Conservation (phyloP, 108 stramenopile species). For the Pseudonitzschia multiseries region DNA sequence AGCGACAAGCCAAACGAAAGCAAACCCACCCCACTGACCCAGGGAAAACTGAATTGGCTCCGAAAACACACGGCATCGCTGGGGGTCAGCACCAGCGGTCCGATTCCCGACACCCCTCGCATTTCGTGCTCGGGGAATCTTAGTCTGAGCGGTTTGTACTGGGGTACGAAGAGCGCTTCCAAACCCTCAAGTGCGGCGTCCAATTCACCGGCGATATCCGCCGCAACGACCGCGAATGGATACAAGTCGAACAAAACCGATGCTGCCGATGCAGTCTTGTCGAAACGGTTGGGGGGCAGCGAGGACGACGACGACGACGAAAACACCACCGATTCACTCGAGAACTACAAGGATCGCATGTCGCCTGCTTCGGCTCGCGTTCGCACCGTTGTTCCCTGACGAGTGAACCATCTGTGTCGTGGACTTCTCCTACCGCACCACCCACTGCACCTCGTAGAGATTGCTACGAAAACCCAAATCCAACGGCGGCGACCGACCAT, state of each 20-base stretch:
- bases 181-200: neutral
- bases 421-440: too few relatives aligned
- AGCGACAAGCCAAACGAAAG: neutral
- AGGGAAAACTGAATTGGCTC: constrained; percentile 32
- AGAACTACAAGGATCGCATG: neutral
- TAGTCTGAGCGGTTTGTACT: constrained; percentile 69
- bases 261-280: neutral
- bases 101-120: constrained; percentile 56
- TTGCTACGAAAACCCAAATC: too few relatives aligned
- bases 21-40: constrained; percentile 12
- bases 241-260: neutral
- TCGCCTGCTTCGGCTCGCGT: neutral
- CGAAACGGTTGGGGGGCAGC: neutral
- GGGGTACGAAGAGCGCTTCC: neutral
- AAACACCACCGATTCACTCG: neutral
- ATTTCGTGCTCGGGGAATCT: constrained; percentile 54
- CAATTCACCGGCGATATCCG: neutral
- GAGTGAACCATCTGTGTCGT: too few relatives aligned
- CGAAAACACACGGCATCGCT: constrained; percentile 49
- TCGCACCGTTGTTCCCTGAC: neutral
- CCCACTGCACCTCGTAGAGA: too few relatives aligned
- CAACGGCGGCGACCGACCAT: too few relatives aligned
- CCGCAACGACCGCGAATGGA: neutral
- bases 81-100: constrained; percentile 51
- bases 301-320: neutral